Percentiles rank a stretch among this genome's conserved stretches.
These are phyloP conservation scores for Plantago rigida DNA, from an alignment of 305 asterid species.

Conservation along the genomic window DNA sequence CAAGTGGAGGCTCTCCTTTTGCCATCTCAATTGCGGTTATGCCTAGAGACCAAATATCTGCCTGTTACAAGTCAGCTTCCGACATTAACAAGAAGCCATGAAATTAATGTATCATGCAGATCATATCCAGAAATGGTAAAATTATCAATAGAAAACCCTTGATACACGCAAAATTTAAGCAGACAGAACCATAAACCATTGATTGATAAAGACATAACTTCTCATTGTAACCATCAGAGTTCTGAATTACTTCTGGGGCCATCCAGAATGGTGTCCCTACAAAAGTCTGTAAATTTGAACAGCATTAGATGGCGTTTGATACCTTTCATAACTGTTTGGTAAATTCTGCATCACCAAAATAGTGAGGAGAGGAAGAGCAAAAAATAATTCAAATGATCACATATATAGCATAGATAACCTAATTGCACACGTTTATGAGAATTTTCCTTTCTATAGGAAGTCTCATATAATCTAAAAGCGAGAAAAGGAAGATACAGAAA, in stretches of 20 bases:
- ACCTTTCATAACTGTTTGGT: slow-evolving; percentile 27
- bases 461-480: no score
- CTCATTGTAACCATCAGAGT: slow-evolving; percentile 94
- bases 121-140: slow-evolving; percentile 17
- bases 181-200: not conserved
- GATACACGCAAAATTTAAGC: not conserved
- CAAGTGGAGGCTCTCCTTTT: slow-evolving; percentile 95
- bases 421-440: no score
- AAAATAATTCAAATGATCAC: slow-evolving; percentile 22
- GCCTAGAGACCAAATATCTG: slow-evolving; percentile 96
- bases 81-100: slow-evolving; percentile 12
- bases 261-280: slow-evolving; percentile 99
- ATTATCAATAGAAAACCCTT: no score
- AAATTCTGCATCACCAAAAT: slow-evolving; percentile 22
- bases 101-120: slow-evolving; percentile 5
- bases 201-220: slow-evolving; percentile 42
- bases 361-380: slow-evolving; percentile 22
- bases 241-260: slow-evolving; percentile 99
- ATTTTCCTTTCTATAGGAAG: no score
- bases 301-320: slow-evolving; percentile 33
- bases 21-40: slow-evolving; percentile 96
- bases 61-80: slow-evolving; percentile 48
- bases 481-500: no score
- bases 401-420: not conserved
- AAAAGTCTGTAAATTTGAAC: slow-evolving; percentile 66